Evolutionary conservation across 345 rosid species (phyloP).

Genomic region (Aurinia saxatilis): DNA sequence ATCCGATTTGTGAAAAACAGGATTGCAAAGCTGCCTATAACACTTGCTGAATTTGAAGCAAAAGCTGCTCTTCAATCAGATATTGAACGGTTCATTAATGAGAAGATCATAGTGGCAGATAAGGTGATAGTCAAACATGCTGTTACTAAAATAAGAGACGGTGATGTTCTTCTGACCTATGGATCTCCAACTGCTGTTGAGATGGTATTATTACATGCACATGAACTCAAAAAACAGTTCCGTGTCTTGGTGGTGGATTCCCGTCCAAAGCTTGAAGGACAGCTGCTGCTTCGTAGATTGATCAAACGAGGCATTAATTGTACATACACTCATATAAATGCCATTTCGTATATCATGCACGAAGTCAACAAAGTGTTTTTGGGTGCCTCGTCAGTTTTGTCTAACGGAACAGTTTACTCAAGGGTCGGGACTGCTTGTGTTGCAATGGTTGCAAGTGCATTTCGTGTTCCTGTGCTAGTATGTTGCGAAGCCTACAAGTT

Average conservation of each 20-base stretch:
- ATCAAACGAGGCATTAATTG: slow-evolving; percentile 71
- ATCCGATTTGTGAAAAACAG: slow-evolving; percentile 68
- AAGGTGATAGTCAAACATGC: slow-evolving; percentile 79
- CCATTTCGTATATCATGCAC: slow-evolving; percentile 88
- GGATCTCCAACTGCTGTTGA: slow-evolving; percentile 90
- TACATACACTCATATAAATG: slow-evolving; percentile 85
- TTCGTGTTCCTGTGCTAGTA: slow-evolving; percentile 73
- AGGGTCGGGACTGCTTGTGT: slow-evolving; percentile 94
- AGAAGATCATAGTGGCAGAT: slow-evolving; percentile 74
- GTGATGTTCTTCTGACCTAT: slow-evolving; percentile 91
- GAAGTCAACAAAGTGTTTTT: slow-evolving; percentile 89
- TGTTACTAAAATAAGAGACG: slow-evolving; percentile 78
- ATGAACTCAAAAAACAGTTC: slow-evolving; percentile 75
- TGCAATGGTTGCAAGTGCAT: slow-evolving; percentile 95
- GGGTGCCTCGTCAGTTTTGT: slow-evolving; percentile 91
- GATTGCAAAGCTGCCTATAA: slow-evolving; percentile 67
- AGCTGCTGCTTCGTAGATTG: slow-evolving; percentile 76
- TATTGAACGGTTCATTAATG: slow-evolving; percentile 75
- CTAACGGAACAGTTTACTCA: slow-evolving; percentile 94
- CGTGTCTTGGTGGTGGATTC: slow-evolving; percentile 90
- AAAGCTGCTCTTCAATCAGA: slow-evolving; percentile 61
- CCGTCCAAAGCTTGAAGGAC: slow-evolving; percentile 92
- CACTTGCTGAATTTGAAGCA: slow-evolving; percentile 68
- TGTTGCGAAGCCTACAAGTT: slow-evolving; percentile 97
- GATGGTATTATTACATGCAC: slow-evolving; percentile 79